Conservation (phyloP, 2,329 filamentous ascomycete genomes). For the Verticillium klebahnii region DNA sequence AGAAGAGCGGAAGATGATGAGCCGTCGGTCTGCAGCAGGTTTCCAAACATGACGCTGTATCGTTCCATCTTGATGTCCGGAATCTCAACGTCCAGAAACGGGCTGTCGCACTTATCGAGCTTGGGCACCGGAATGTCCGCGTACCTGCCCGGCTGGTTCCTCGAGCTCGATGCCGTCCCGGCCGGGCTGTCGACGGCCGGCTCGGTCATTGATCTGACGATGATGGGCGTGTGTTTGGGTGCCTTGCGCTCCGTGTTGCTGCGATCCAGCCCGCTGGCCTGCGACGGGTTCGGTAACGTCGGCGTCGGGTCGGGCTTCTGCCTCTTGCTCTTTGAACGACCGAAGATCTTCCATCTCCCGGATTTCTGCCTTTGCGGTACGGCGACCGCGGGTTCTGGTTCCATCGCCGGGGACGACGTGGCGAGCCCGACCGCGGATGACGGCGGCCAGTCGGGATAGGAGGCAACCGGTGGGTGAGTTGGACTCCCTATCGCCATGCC, state of each 20-base stretch:
- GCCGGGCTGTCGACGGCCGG: conserved; percentile 14
- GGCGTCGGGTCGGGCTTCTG: conserved; percentile 9
- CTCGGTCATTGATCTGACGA: conserved; percentile 38
- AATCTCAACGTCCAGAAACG: conserved; percentile 70
- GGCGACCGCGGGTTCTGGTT: conserved; percentile 9
- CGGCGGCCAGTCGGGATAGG: conserved; percentile 19
- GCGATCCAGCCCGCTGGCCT: conserved; percentile 19
- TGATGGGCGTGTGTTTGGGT: conserved; percentile 37
- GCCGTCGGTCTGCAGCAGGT: conserved; percentile 52
- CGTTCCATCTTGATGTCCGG: conserved; percentile 77
- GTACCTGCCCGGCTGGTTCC: conserved; percentile 7
- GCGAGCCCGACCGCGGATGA: conserved; percentile 14
- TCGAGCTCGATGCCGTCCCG: conserved; percentile 7
- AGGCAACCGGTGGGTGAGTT: conserved; percentile 31
- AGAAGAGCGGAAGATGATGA: conserved; percentile 36
- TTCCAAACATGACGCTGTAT: conserved; percentile 91
- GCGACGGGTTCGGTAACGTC: background rate
- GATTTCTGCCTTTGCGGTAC: conserved; percentile 40
- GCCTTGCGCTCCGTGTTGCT: conserved; percentile 31
- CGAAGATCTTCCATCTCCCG: conserved; percentile 57
- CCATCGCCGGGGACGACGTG: background rate
- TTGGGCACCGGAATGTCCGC: conserved; percentile 20
- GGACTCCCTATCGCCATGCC: conserved; percentile 74
- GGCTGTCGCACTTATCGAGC: conserved; percentile 16
- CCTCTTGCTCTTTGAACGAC: conserved; percentile 32